These are phyloP conservation scores for Talaromyces rugulosus DNA, from an alignment of 2,329 filamentous ascomycete genomes.

Conservation along the genomic window DNA sequence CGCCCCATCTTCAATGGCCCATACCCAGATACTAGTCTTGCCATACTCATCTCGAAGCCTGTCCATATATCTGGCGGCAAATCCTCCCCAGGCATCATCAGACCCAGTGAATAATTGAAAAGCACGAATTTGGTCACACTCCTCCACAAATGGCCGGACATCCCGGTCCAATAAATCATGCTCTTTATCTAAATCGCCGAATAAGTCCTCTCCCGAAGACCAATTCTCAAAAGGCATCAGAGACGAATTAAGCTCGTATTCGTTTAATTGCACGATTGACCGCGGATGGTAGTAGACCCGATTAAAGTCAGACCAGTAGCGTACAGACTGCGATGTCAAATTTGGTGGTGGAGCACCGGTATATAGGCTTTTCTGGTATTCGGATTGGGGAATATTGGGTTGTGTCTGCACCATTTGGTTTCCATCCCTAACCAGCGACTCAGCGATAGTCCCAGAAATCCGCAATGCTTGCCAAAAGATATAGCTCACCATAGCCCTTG, in stretches of 20 bases:
- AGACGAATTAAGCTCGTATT: slow-evolving; percentile 77
- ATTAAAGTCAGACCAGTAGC: slow-evolving; percentile 96
- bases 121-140: slow-evolving; percentile 88
- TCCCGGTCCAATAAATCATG: slow-evolving; percentile 89
- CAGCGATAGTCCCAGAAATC: neutral
- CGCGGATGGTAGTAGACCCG: slow-evolving; percentile 87
- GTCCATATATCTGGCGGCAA: slow-evolving; percentile 69
- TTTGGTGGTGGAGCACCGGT: slow-evolving; percentile 60
- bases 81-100: slow-evolving; percentile 80
- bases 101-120: slow-evolving; percentile 70
- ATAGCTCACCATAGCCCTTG: slow-evolving; percentile 44
- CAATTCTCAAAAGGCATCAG: slow-evolving; percentile 80
- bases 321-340: slow-evolving; percentile 67
- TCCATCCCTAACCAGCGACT: slow-evolving; percentile 53
- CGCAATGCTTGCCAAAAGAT: neutral
- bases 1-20: slow-evolving; percentile 67
- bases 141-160: slow-evolving; percentile 80
- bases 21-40: slow-evolving; percentile 81
- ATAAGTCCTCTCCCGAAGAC: slow-evolving; percentile 70
- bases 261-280: slow-evolving; percentile 80
- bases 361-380: slow-evolving; percentile 78
- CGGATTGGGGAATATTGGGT: slow-evolving; percentile 61
- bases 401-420: slow-evolving; percentile 65
- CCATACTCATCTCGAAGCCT: slow-evolving; percentile 83
- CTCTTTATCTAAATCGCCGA: slow-evolving; percentile 67